Base-by-base conservation (phyloP, 805 yeast species). In the Kuraishia ogatae region DNA sequence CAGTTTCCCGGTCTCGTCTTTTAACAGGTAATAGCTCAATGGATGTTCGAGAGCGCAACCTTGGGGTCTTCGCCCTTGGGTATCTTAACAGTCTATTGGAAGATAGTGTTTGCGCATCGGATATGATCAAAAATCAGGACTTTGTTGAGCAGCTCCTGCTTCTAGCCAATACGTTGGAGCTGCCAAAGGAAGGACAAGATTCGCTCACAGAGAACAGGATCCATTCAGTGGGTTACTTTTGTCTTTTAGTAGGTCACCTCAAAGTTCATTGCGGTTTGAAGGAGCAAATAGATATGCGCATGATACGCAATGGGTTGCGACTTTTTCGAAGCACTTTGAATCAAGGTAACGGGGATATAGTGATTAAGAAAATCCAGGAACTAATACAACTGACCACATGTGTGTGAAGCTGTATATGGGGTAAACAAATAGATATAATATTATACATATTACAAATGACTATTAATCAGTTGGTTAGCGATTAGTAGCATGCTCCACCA, bases 191-290 rank as follows among this genome's bases (percentile, higher is more conserved):
- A 22, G 63, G 57, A 26, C 15, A 39, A n/a, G 54, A 55, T 17
- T 2, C 47, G 1, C n/a, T 22, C 1, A 53, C 56, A n/a, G 53
- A 56, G 7, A 52, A 54, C 20, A 57, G 61, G 48, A 49, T 58
- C 15, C 68, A 66, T 52, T 58, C 65, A 20, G 50, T 61, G 15
- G 70, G 68, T 1, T 67, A 67, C 50, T 60, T 62, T 43, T 62
- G 68, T 50, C 55, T 66, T n/a, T 46, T 64, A 13, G 17, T 60
- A 21, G 57, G 58, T 2, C 21, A 46, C n/a, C 46, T 52, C 21
- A 29, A 20, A 22, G 20, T 26, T 13, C 43, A 35, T 35, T 35
- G 4, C 6, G 43, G 17, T 5, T 35, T 11, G n/a, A 3, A 8
- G n/a, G n/a, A 8, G 13, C n/a, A 35, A 17, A 17, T 11, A 7